phyloP scores from a whole-genome alignment of 2,329 filamentous ascomycete species.

The Trichoderma oligosporum region DNA sequence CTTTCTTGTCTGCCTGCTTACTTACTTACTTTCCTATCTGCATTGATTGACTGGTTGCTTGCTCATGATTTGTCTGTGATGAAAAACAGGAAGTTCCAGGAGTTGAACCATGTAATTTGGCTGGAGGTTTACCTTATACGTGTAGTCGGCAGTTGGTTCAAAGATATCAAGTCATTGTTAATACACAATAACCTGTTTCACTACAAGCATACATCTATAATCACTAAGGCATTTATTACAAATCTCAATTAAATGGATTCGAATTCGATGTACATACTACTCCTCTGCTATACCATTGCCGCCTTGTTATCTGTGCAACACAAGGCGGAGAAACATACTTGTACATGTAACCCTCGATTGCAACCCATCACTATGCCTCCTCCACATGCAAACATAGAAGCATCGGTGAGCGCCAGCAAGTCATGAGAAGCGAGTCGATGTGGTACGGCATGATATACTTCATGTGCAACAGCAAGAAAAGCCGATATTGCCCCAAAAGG shows the following conservation, averaged over 20 bases:
- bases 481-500: neutral
- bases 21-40: too few species aligned
- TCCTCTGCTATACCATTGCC: neutral
- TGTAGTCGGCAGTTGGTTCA: too few species aligned
- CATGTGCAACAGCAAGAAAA: neutral
- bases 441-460: neutral
- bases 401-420: conserved; percentile 13
- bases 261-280: neutral
- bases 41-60: too few species aligned
- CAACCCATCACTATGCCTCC: neutral
- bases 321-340: neutral
- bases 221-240: too few species aligned
- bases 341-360: neutral
- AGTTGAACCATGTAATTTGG: too few species aligned
- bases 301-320: conserved; percentile 12
- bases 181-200: too few species aligned
- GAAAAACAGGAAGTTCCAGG: too few species aligned
- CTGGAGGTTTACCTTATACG: too few species aligned
- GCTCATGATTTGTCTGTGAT: too few species aligned
- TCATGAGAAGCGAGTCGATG: neutral
- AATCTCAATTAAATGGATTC: neutral
- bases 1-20: too few species aligned
- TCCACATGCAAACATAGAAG: conserved; percentile 17
- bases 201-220: neutral
- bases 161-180: too few species aligned